Evolutionary conservation across 2,329 filamentous ascomycete species (phyloP).

Genomic region (Hypoxylon sp.): DNA sequence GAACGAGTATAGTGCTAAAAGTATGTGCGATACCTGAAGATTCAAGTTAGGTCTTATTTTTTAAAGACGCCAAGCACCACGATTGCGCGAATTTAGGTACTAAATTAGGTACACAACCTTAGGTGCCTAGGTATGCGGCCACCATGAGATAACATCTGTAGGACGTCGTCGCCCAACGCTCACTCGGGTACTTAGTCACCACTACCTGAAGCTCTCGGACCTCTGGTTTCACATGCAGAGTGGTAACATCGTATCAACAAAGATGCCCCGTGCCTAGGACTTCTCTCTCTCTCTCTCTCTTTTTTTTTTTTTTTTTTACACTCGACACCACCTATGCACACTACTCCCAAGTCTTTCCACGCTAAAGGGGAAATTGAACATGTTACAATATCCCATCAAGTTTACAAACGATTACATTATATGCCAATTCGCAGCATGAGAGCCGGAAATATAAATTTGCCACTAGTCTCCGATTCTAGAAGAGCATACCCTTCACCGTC

Average conservation of each 20-base stretch:
- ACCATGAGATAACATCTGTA: background rate
- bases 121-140: background rate
- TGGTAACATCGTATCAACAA: background rate
- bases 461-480: background rate
- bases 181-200: background rate
- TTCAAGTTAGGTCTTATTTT: background rate
- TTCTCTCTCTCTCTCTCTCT: background rate
- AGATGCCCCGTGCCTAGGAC: background rate
- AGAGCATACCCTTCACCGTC: background rate
- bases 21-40: background rate
- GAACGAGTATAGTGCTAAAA: background rate
- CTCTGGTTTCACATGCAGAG: slow-evolving; percentile 6
- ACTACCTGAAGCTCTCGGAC: slow-evolving; percentile 1
- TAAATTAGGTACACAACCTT: background rate
- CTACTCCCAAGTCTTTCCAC: background rate
- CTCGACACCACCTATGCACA: background rate
- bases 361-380: background rate
- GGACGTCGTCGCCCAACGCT: background rate
- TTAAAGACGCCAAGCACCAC: background rate
- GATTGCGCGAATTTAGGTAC: background rate
- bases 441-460: background rate
- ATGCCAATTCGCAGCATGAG: background rate
- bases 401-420: background rate
- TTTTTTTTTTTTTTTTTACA: background rate
- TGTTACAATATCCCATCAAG: background rate